phyloP scores from a whole-genome alignment of 768 basidiomycete species.

The Infundibulicybe gibba region DNA sequence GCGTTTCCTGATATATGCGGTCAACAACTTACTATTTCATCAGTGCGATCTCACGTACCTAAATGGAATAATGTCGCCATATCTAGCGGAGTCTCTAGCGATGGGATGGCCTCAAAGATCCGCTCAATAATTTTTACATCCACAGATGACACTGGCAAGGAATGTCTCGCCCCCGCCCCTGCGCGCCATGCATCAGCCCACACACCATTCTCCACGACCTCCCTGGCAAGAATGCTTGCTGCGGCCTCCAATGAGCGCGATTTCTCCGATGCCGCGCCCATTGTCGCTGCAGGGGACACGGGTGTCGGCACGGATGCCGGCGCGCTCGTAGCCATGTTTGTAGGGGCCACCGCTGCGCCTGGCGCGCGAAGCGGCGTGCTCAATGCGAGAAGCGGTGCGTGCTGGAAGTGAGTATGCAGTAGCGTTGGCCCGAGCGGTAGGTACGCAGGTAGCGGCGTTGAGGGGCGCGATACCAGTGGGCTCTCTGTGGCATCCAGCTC shows the following conservation, averaged over 20 bases:
- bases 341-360: conserved; percentile 45
- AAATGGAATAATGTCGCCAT: conserved; percentile 40
- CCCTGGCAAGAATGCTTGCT: conserved; percentile 57
- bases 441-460: conserved; percentile 69
- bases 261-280: conserved; percentile 63
- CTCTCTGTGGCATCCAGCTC: conserved; percentile 33
- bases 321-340: conserved; percentile 34
- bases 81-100: conserved; percentile 36
- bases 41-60: conserved; percentile 17
- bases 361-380: conserved; percentile 60
- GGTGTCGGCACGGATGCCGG: conserved; percentile 67
- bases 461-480: conserved; percentile 45
- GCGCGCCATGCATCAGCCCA: conserved; percentile 70
- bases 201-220: conserved; percentile 69
- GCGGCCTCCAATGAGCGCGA: conserved; percentile 66
- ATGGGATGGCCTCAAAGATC: conserved; percentile 36
- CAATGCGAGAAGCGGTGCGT: conserved; percentile 56
- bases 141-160: conserved; percentile 49
- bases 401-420: conserved; percentile 66
- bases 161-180: conserved; percentile 21
- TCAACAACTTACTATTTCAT: background rate
- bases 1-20: no score
- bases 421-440: conserved; percentile 69
- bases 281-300: conserved; percentile 73
- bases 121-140: conserved; percentile 46